Evolutionary conservation across 2,329 filamentous ascomycete species (phyloP), one percentile per base, ranked within the genome.

Genomic region (Xylaria sp.): DNA sequence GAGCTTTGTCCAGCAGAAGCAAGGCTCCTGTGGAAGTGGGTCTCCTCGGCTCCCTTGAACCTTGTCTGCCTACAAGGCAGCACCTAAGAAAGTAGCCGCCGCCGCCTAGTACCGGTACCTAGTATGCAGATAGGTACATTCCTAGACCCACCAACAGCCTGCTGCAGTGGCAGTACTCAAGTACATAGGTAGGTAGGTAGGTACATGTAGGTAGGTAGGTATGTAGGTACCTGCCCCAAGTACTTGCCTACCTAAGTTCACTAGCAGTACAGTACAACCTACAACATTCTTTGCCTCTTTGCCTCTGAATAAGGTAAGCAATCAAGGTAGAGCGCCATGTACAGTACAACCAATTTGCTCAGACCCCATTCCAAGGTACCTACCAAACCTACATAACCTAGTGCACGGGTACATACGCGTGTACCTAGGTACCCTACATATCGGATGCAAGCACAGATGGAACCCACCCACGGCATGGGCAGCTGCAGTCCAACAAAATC

Each of bases 401-500:
- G 15, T 32, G 28, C 45, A 48, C 48, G 28, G 52, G 52, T 28
- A 57, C 53, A 30, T 45, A 30, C 9, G 20, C 12, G 10, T 25
- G 55, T 59, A 65, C 55, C 46, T 52, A 32, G 34, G 34, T 58
- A 56, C 59, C 28, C 41, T 59, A 45, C 39, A 46, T 43, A 56
- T 61, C 41, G 52, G 48, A 66, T 34, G 63, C 30, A 50, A 50
- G 59, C 45, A 59, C 45, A 59, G 45, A 58, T 46, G 61, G 56
- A 41, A 50, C 57, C 66, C 62, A 65, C 52, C 39, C 45, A 45
- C 57, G 60, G 52, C 64, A 69, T 69, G 67, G 65, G 68, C 65
- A 68, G 66, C 68, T 70, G 68, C 66, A 70, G 66, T 70, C 66
- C 63, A 65, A 68, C 65, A 62, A 68, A 70, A 68, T 68, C 65